Percentiles rank a stretch among this genome's conserved stretches.
phyloP scores from a whole-genome alignment of 2,329 filamentous ascomycete species.

The Stagonosporopsis cucurbitacearum region DNA sequence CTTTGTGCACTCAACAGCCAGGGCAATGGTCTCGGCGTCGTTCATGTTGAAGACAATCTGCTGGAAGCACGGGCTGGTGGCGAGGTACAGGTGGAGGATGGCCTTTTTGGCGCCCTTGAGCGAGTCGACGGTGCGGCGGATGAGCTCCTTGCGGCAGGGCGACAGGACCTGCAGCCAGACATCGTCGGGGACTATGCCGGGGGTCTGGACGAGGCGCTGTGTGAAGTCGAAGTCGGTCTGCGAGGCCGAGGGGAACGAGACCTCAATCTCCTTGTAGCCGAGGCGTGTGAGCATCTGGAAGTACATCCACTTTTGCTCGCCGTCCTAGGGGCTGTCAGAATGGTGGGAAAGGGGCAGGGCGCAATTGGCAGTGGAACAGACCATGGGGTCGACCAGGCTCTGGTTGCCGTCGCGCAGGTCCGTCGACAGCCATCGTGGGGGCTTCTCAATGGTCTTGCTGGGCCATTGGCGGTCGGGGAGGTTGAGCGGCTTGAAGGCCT shows the following conservation, averaged over 20 bases:
- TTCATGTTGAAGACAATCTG: conserved; percentile 87
- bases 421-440: conserved; percentile 89
- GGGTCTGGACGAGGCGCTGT: conserved; percentile 81
- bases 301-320: conserved; percentile 92
- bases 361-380: conserved; percentile 49
- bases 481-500: conserved; percentile 69
- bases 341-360: too few relatives aligned
- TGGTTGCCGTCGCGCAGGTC: conserved; percentile 94
- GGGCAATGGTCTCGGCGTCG: conserved; percentile 78
- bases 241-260: conserved; percentile 92
- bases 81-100: conserved; percentile 93
- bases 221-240: conserved; percentile 98
- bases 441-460: conserved; percentile 78
- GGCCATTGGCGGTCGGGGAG: conserved; percentile 83
- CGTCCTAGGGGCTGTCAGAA: conserved; percentile 66
- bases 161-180: conserved; percentile 92
- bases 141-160: conserved; percentile 90
- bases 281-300: conserved; percentile 93
- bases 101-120: conserved; percentile 90
- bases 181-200: conserved; percentile 82
- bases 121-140: conserved; percentile 86
- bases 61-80: conserved; percentile 95
- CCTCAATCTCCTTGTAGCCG: conserved; percentile 97
- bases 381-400: conserved; percentile 91
- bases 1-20: conserved; percentile 85